Conservation (phyloP, 768 basidiomycete genomes). For the Serendipita sp. region DNA sequence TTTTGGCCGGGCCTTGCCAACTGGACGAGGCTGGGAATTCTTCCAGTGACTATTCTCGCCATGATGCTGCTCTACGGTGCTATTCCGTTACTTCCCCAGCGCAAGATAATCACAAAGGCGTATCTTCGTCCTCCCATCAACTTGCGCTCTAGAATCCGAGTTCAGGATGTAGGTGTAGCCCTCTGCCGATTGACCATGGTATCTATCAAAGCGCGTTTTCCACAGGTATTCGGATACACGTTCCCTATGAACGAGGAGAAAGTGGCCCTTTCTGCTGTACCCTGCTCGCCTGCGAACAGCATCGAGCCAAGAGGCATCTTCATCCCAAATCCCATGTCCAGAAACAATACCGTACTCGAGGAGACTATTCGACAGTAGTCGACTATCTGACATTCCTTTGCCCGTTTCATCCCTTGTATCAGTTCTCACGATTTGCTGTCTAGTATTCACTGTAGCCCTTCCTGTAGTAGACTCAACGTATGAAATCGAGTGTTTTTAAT, state of each 20-base stretch:
- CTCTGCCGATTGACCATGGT: not conserved
- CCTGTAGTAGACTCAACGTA: too few relatives aligned
- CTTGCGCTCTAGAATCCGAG: too few relatives aligned
- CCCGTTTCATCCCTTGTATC: too few relatives aligned
- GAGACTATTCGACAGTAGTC: too few relatives aligned
- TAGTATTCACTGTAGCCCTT: too few relatives aligned
- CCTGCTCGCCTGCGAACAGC: conserved; percentile 4
- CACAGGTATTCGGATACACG: not conserved
- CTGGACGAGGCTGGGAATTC: not conserved
- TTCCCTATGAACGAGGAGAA: not conserved
- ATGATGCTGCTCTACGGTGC: not conserved
- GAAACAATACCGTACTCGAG: not conserved
- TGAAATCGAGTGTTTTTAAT: too few relatives aligned
- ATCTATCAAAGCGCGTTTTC: not conserved
- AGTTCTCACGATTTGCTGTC: too few relatives aligned
- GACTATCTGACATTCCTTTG: too few relatives aligned
- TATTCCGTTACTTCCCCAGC: not conserved
- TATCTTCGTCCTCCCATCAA: too few relatives aligned
- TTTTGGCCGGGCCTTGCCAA: not conserved
- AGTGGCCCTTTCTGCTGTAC: not conserved
- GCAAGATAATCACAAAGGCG: not conserved
- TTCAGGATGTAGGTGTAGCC: too few relatives aligned
- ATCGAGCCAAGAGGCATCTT: not conserved
- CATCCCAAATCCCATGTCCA: not conserved
- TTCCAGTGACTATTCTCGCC: not conserved